Base-by-base conservation (phyloP, 2,329 filamentous ascomycete species). In the Didymella sp. region DNA sequence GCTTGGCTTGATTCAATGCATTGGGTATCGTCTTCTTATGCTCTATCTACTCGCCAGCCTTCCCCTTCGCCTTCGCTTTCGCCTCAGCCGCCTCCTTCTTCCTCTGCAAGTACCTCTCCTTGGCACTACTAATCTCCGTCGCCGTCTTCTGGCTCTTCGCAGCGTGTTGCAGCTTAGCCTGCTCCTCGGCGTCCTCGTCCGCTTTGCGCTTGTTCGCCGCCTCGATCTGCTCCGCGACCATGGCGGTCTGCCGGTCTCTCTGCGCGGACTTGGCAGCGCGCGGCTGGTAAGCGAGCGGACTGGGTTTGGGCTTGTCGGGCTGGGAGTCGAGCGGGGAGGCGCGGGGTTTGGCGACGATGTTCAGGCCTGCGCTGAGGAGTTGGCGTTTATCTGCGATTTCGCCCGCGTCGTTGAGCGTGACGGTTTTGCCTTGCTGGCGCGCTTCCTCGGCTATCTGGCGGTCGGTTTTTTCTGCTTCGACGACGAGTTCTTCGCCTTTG, bases 341-440 rank as follows among this genome's bases (percentile, higher is more conserved):
- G 28, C 77, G 71, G 64, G 87, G 87, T 72, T 85, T 88, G 0
- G 83, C 79, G 46, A 83, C 83, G 17, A 95, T 78, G 67, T 96
- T 96, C 48, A 96, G 81, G 24, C 91, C 91, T 6, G 90, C 89
- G 43, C 80, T 83, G 6, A 96, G 83, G 8, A 95, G 80, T 73
- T 95, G 88, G n/a, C 90, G 83, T 79, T 92, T 94, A 73, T 96
- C 91, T 24, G 91, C 88, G 1, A 95, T 87, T 71, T 93, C 86
- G 0, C 91, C 91, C 35, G 95, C 91, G 59, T 95, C 91, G 68
- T 94, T 94, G 67, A 94, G 77, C 7, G 86, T 84, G 35, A 95
- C 84, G 78, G 87, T 61, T 79, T 81, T 79, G 24, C 84, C 85
- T 62, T 81, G 86, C 35, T 85, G 82, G 51, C 88, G 88, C 49